Base-by-base conservation (phyloP, 2,329 filamentous ascomycete species). In the Stagonosporopsis chrysanthemi region DNA sequence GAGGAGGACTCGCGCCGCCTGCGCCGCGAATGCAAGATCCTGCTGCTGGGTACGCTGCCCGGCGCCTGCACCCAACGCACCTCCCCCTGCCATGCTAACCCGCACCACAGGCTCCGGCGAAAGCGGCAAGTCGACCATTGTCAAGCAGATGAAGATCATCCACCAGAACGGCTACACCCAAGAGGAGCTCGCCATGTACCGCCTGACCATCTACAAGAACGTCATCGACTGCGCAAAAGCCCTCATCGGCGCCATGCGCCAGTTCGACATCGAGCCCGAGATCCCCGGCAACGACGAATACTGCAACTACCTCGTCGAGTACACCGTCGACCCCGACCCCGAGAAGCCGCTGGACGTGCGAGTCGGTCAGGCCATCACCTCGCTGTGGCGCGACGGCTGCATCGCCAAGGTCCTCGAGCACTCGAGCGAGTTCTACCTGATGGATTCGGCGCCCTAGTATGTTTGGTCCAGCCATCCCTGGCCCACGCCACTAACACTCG, bases 91-190 rank as follows among this genome's bases (percentile, higher is more conserved):
- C 41, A 46, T 15, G 67, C 73, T 77, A 75, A 76, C 68, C 40
- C 40, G 50, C 53, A 29, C 47, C 59, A 45, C 76, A 97, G 95
- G 95, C 65, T 98, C 95, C 65, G 95, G 95, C 65, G 95, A 99
- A 82, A 98, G 94, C 79, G 95, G 95, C 67, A 99, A 99, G 80
- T 98, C 95, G 56, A 99, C 95, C 9, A 98, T 99, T 71, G 95
- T 99, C 68, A 99, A 99, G 80, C 95, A 99, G 83, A 99, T 99
- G 95, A 99, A 98, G 81, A 99, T 99, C 70, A 98, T 99, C 73
- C 95, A 99, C 75, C 90, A 98, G 71, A 97, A 97, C 80, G 95
- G 95, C 60, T 99, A 99, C 79, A 93, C 91, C 11, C 88, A 92
- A 66, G 94, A 98, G 70, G 95, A 99, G 78, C 84, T 98, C 46